A percentile compares a stretch with the other conserved stretches of the same genome.
Evolutionary conservation across 106 monocot species (phyloP).

Genomic region (Apostasia ramifera): DNA sequence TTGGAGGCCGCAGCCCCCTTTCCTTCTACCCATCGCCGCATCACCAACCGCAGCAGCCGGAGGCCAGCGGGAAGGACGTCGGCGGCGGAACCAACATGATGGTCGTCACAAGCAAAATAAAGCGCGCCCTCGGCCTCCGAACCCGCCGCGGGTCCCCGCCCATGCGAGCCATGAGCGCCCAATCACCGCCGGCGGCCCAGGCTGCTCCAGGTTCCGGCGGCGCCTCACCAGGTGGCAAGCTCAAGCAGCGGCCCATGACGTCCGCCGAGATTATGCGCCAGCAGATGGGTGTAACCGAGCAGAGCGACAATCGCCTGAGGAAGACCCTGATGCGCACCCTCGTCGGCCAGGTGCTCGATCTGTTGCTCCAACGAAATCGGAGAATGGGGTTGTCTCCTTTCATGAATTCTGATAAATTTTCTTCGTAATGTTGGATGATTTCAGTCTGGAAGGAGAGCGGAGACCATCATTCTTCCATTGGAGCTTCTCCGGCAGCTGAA

Average conservation of each 20-base stretch:
- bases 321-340: conserved; percentile 41
- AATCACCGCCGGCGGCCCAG: not conserved
- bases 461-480: conserved; percentile 37
- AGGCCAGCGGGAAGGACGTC: conserved; percentile 2
- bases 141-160: conserved; percentile 26
- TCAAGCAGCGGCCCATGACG: conserved; percentile 44
- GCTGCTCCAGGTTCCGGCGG: not conserved
- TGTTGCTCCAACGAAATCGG: not conserved
- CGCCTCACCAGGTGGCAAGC: not conserved
- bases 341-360: conserved; percentile 31
- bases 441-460: conserved; percentile 22
- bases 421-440: not conserved
- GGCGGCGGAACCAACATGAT: conserved; percentile 25
- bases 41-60: conserved; percentile 1
- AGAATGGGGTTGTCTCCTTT: not conserved
- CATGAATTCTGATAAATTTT: not conserved
- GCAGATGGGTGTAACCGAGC: conserved; percentile 59
- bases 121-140: conserved; percentile 49
- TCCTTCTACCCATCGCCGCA: conserved; percentile 12
- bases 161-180: conserved; percentile 16
- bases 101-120: conserved; percentile 39
- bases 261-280: conserved; percentile 68
- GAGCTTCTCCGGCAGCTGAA: conserved; percentile 50
- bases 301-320: conserved; percentile 43
- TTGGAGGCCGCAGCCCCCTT: conserved; percentile 22